A percentile compares a stretch with the other conserved stretches of the same genome.
phyloP scores from a whole-genome alignment of 2,329 filamentous ascomycete species.

The Trichophyton benhamiae region DNA sequence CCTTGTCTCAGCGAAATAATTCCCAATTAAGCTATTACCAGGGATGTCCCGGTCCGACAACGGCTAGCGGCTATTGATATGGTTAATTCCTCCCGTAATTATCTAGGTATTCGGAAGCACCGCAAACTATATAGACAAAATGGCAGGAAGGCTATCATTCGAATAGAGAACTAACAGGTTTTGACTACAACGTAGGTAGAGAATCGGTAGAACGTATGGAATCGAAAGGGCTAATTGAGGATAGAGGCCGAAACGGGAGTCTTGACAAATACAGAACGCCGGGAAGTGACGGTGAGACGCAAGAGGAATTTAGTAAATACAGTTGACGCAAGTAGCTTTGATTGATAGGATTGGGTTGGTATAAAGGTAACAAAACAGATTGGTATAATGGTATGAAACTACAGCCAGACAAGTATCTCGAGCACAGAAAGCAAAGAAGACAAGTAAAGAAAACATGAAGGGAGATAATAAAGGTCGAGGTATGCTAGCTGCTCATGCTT shows the following conservation, averaged over 20 bases:
- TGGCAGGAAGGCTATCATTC: not conserved
- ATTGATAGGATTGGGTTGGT: not conserved
- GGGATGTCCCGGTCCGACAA: not conserved
- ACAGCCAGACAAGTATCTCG: conserved; percentile 2
- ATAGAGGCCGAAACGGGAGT: not conserved
- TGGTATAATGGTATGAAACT: conserved; percentile 7
- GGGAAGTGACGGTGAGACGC: not conserved
- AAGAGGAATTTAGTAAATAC: not conserved
- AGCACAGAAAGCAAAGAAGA: not conserved
- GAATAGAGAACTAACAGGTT: not conserved
- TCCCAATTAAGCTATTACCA: not conserved
- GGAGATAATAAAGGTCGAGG: not conserved
- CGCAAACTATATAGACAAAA: not conserved
- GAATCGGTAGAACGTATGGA: not conserved
- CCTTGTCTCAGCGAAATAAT: not conserved
- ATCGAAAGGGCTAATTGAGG: not conserved
- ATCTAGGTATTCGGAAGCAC: not conserved
- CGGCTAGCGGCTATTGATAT: not conserved
- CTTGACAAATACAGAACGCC: not conserved
- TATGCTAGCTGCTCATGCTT: conserved; percentile 2
- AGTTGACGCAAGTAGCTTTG: not conserved
- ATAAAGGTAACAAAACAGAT: conserved; percentile 4
- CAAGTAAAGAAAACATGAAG: not conserved
- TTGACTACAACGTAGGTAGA: not conserved
- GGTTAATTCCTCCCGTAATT: not conserved